phyloP scores from a whole-genome alignment of 1,284 basidiomycete genomes.

The Sporisorium sorghi region DNA sequence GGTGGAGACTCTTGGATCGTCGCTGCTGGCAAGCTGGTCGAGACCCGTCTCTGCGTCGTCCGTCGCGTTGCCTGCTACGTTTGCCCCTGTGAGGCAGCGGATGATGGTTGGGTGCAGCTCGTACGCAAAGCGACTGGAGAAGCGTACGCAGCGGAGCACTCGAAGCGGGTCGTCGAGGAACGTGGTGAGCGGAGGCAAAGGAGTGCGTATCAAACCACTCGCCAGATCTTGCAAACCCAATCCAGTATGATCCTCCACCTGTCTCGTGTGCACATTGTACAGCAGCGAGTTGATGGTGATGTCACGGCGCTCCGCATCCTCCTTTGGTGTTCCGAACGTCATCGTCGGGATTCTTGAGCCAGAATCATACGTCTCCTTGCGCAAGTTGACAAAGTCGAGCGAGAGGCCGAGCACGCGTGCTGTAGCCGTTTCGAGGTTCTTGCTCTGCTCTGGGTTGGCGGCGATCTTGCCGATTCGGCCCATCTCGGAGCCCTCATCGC shows the following conservation, averaged over 20 bases:
- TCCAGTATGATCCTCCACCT: constrained; percentile 88
- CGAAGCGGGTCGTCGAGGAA: constrained; percentile 95
- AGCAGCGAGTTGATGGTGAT: constrained; percentile 96
- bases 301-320: constrained; percentile 92
- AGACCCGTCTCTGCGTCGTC: constrained; percentile 12
- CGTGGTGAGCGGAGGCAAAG: constrained; percentile 85
- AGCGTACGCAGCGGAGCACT: constrained; percentile 88
- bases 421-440: constrained; percentile 97
- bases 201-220: constrained; percentile 86
- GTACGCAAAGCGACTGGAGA: constrained; percentile 90
- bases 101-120: constrained; percentile 79
- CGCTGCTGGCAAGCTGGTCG: constrained; percentile 25
- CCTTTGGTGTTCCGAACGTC: constrained; percentile 87
- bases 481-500: constrained; percentile 43
- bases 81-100: constrained; percentile 43
- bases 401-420: constrained; percentile 84
- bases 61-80: constrained; percentile 2
- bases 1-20: constrained; percentile 33
- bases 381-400: constrained; percentile 92
- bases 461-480: constrained; percentile 79
- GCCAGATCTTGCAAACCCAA: constrained; percentile 84
- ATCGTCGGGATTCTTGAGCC: constrained; percentile 88
- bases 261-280: constrained; percentile 91
- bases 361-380: constrained; percentile 88
- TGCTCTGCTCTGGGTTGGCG: constrained; percentile 95